Evolutionary conservation across 352 stramenopile genomes (phyloP).

Genomic region (Pythium coloratum): DNA sequence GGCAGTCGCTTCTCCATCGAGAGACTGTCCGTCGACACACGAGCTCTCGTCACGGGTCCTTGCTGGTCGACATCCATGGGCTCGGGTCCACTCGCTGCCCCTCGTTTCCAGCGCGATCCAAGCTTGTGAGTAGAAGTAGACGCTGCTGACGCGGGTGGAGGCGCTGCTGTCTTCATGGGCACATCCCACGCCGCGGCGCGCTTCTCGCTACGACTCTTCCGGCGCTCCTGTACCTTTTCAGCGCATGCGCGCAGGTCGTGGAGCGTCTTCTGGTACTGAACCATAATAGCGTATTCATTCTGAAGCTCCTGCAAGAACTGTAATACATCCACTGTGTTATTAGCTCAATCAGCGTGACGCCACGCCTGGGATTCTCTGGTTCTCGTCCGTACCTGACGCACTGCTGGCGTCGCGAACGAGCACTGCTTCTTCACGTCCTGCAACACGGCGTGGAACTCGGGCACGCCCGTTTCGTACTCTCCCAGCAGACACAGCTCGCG

Average conservation of each 20-base stretch:
- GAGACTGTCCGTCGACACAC: constrained; percentile 1
- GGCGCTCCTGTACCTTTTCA: constrained; percentile 16
- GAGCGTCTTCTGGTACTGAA: constrained; percentile 50
- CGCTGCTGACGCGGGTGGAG: neutral
- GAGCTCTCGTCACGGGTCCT: constrained; percentile 6
- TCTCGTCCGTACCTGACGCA: constrained; percentile 34
- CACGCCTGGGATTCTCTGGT: neutral
- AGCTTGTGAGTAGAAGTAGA: constrained; percentile 1
- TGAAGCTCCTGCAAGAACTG: constrained; percentile 51
- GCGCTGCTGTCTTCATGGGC: neutral
- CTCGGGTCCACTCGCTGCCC: neutral
- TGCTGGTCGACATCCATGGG: constrained; percentile 29
- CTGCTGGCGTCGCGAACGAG: constrained; percentile 24
- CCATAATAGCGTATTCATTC: constrained; percentile 44
- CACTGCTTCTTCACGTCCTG: constrained; percentile 38
- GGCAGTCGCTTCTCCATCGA: constrained; percentile 26
- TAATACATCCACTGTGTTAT: neutral
- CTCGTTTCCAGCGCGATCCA: constrained; percentile 6
- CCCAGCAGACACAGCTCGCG: constrained; percentile 65
- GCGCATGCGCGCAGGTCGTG: constrained; percentile 31
- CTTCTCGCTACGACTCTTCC: constrained; percentile 8
- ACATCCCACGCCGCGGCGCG: constrained; percentile 15
- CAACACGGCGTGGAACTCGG: constrained; percentile 41
- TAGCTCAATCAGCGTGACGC: neutral
- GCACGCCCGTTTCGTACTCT: constrained; percentile 53